Evolutionary conservation across 495 filamentous ascomycete species (phyloP).

Genomic region (Hyaloscypha bicolor): DNA sequence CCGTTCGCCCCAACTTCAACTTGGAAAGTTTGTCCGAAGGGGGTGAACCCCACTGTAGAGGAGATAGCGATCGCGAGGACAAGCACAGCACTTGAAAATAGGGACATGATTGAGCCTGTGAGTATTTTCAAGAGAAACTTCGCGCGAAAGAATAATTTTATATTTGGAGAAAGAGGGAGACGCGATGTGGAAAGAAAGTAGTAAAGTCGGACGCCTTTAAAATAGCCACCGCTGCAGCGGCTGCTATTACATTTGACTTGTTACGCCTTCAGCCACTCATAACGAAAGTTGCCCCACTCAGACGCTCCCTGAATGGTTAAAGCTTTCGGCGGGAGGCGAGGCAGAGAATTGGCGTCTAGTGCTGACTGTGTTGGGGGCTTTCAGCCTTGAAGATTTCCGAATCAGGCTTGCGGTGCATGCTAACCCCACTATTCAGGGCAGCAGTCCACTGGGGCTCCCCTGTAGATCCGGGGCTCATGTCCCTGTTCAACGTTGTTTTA

Average conservation of each 20-base stretch:
- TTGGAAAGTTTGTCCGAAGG: background rate
- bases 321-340: background rate
- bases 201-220: background rate
- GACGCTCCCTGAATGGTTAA: background rate
- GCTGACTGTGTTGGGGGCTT: constrained; percentile 9
- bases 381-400: background rate
- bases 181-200: constrained; percentile 2
- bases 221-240: background rate
- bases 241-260: background rate
- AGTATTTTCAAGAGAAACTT: background rate
- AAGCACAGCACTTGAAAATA: background rate
- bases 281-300: no score
- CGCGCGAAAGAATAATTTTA: background rate
- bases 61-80: background rate
- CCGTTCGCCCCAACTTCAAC: constrained; percentile 21
- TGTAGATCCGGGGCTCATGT: background rate
- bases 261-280: background rate
- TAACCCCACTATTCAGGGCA: background rate
- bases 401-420: background rate
- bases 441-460: background rate
- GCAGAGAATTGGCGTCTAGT: background rate
- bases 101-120: background rate
- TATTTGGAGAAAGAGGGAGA: constrained; percentile 1
- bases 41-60: background rate
- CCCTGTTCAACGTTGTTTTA: background rate